phyloP scores from a whole-genome alignment of 2,329 filamentous ascomycete genomes.

The Colletotrichum truncatum region DNA sequence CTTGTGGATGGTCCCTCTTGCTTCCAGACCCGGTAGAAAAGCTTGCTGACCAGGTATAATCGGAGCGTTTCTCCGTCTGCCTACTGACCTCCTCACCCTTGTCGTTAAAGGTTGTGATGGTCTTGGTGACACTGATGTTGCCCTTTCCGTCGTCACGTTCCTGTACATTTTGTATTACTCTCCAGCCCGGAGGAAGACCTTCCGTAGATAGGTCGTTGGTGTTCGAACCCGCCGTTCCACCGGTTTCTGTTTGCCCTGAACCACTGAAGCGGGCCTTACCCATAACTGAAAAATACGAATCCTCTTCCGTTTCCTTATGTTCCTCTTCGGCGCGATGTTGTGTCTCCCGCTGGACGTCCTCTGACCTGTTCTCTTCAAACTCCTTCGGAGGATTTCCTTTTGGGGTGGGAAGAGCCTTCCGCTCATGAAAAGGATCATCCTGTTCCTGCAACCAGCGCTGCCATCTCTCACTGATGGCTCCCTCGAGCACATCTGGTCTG shows the following conservation, averaged over 20 bases:
- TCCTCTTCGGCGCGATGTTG: neutral
- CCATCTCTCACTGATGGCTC: slow-evolving; percentile 29
- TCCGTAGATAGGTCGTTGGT: slow-evolving; percentile 14
- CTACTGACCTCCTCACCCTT: slow-evolving; percentile 28
- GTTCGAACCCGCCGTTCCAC: neutral
- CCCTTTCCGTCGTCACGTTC: slow-evolving; percentile 29
- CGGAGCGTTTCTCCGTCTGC: slow-evolving; percentile 26
- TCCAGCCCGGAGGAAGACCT: slow-evolving; percentile 23
- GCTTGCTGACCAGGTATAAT: slow-evolving; percentile 27
- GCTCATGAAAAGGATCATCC: slow-evolving; percentile 24
- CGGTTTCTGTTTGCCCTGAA: slow-evolving; percentile 5
- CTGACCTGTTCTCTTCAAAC: neutral
- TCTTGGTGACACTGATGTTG: slow-evolving; percentile 26
- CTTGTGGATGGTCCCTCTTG: slow-evolving; percentile 5
- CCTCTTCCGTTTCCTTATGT: slow-evolving; percentile 22
- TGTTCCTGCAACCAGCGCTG: slow-evolving; percentile 28
- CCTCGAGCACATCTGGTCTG: slow-evolving; percentile 23
- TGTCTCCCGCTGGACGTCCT: neutral
- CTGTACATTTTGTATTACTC: slow-evolving; percentile 23
- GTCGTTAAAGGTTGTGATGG: slow-evolving; percentile 28
- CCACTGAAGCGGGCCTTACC: slow-evolving; percentile 16
- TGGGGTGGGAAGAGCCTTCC: neutral
- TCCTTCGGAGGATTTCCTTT: neutral
- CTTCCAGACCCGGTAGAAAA: slow-evolving; percentile 6
- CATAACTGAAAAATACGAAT: slow-evolving; percentile 24